A percentile compares a stretch with the other conserved stretches of the same genome.
Evolutionary conservation across 2,329 filamentous ascomycete species (phyloP).

Genomic region (Trichoderma oligosporum): DNA sequence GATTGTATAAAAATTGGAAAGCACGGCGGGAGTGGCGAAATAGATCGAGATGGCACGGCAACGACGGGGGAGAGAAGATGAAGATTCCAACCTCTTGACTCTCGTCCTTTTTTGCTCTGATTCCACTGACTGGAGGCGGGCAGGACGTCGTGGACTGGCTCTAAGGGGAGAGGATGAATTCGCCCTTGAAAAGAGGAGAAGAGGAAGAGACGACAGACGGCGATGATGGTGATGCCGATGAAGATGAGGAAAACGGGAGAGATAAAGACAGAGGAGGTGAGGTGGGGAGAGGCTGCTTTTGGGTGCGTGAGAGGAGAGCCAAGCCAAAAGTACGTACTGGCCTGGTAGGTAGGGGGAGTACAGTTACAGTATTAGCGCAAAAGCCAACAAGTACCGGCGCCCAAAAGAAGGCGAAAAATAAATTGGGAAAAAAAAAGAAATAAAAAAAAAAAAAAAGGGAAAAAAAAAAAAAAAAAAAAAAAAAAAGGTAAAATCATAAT

Average conservation of each 20-base stretch:
- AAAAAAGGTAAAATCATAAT: too few relatives aligned
- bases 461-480: too few relatives aligned
- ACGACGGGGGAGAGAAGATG: conserved; percentile 8
- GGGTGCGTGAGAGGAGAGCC: conserved; percentile 15
- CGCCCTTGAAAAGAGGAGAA: conserved; percentile 2
- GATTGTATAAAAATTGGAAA: conserved; percentile 1
- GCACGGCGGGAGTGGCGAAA: conserved; percentile 1
- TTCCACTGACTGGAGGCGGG: conserved; percentile 14
- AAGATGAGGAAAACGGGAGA: conserved; percentile 14
- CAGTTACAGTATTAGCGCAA: not conserved
- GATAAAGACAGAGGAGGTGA: conserved; percentile 8
- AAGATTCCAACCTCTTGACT: not conserved
- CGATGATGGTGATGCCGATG: conserved; percentile 12
- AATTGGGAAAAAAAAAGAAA: conserved; percentile 11
- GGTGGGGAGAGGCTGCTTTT: conserved; percentile 18
- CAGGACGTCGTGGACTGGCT: conserved; percentile 15
- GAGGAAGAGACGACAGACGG: not conserved
- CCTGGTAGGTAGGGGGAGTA: not conserved
- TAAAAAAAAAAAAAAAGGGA: not conserved
- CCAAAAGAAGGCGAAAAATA: conserved; percentile 16
- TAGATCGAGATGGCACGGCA: conserved; percentile 9
- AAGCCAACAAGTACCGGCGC: conserved; percentile 16
- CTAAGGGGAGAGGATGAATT: not conserved
- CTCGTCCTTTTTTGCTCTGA: not conserved
- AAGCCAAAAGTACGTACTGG: conserved; percentile 15